Percentiles rank a stretch among this genome's conserved stretches.
Evolutionary conservation across 1,284 basidiomycete genomes (phyloP).

Genomic region (Cryptococcus neoformans): DNA sequence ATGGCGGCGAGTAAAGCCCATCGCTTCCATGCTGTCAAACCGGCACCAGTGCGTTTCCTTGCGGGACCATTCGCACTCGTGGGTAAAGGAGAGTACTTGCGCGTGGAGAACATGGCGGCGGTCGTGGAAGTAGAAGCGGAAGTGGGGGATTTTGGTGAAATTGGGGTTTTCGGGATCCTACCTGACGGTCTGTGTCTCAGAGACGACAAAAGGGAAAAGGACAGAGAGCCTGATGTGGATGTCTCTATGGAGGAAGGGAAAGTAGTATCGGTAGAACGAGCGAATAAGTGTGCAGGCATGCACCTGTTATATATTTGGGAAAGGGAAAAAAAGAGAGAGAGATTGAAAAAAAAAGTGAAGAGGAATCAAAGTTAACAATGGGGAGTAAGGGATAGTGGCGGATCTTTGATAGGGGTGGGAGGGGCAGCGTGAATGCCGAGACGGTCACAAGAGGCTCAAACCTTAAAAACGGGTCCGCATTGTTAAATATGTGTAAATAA

Average conservation of each 20-base stretch:
- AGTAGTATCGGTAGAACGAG: not conserved
- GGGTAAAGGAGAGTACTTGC: constrained; percentile 45
- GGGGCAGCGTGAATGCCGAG: too few species aligned
- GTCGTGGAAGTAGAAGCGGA: not conserved
- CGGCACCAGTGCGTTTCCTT: constrained; percentile 31
- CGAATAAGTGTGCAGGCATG: not conserved
- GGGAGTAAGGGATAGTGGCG: too few species aligned
- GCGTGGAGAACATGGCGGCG: constrained; percentile 34
- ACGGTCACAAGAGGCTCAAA: too few species aligned
- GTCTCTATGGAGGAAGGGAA: not conserved
- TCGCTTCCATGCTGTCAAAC: constrained; percentile 39
- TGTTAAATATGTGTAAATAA: too few species aligned
- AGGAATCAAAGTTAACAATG: too few species aligned
- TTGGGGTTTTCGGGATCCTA: not conserved
- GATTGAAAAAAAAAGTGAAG: not conserved
- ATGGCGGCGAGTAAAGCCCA: constrained; percentile 30
- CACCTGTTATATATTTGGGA: not conserved
- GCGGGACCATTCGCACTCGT: constrained; percentile 22
- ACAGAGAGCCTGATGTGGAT: not conserved
- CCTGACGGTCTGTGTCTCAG: not conserved
- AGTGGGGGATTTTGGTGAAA: not conserved
- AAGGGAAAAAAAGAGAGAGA: not conserved
- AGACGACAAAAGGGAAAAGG: not conserved
- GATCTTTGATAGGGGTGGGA: too few species aligned
- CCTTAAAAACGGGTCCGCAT: too few species aligned